A percentile compares a stretch with the other conserved stretches of the same genome.
phyloP scores from a whole-genome alignment of 1,139 yeast species.

The Saccharomyces hybrid region DNA sequence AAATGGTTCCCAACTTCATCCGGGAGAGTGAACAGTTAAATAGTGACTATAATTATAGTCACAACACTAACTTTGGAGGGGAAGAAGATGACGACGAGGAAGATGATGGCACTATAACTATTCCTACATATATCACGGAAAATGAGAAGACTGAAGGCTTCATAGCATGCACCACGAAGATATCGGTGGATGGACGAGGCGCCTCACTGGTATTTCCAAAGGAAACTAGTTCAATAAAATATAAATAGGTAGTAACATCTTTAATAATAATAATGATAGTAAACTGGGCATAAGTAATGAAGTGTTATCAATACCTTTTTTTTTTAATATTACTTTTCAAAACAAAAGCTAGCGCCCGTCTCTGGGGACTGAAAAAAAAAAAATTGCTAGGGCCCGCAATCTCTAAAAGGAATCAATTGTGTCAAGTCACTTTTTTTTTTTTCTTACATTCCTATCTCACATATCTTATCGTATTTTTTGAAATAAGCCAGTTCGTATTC shows the following conservation, averaged over 20 bases:
- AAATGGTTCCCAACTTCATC: background rate
- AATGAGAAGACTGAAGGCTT: background rate
- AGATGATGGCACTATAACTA: background rate
- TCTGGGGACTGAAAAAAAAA: background rate
- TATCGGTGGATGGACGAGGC: background rate
- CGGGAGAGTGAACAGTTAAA: background rate
- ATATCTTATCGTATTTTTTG: background rate
- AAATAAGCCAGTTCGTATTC: background rate
- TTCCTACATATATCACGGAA: background rate
- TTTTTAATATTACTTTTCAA: no score
- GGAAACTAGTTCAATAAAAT: background rate
- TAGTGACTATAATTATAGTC: background rate
- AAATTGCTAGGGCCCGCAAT: background rate
- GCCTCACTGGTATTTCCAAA: background rate
- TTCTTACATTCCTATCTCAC: background rate
- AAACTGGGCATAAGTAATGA: background rate
- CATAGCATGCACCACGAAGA: background rate
- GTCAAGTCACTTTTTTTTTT: background rate
- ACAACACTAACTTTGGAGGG: background rate
- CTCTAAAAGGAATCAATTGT: background rate
- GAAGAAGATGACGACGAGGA: background rate
- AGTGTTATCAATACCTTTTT: no score
- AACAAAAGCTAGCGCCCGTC: background rate
- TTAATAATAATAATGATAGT: background rate
- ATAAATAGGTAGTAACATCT: no score